Evolutionary conservation across 164 flowering plant species (phyloP).

Genomic region (Santalum album): DNA sequence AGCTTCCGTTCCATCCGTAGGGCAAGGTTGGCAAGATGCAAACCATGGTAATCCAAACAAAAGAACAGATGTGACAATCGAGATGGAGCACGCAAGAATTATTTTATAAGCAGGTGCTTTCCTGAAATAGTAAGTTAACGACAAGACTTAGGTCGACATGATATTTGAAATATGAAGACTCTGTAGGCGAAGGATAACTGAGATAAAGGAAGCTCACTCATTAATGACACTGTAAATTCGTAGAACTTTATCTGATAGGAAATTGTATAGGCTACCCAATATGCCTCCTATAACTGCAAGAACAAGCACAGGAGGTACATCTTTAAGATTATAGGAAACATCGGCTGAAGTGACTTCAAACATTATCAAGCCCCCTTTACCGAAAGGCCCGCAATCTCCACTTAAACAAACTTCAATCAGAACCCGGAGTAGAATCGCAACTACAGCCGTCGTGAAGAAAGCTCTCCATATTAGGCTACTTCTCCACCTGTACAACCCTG

Average conservation of each 20-base stretch:
- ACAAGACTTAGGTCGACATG: too few species aligned
- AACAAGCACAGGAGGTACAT: slow-evolving; percentile 68
- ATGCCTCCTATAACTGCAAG: slow-evolving; percentile 83
- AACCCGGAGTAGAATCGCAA: slow-evolving; percentile 71
- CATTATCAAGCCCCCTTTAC: slow-evolving; percentile 93
- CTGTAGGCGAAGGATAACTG: too few species aligned
- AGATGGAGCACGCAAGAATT: slow-evolving; percentile 64
- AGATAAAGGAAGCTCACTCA: slow-evolving; percentile 54
- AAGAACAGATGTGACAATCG: slow-evolving; percentile 76
- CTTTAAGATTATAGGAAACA: slow-evolving; percentile 53
- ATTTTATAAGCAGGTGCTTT: slow-evolving; percentile 48
- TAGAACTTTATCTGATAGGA: slow-evolving; percentile 51
- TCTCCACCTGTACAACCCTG: slow-evolving; percentile 73
- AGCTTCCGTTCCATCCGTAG: slow-evolving; percentile 48
- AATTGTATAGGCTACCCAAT: slow-evolving; percentile 71
- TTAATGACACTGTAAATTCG: slow-evolving; percentile 55
- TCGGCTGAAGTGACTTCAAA: slow-evolving; percentile 60
- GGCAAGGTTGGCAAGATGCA: slow-evolving; percentile 72
- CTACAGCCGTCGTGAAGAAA: slow-evolving; percentile 76
- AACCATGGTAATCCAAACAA: slow-evolving; percentile 88
- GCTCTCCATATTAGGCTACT: slow-evolving; percentile 91
- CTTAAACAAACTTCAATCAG: slow-evolving; percentile 62
- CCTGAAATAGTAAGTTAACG: too few species aligned
- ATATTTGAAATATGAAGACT: too few species aligned
- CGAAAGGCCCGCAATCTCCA: slow-evolving; percentile 87